Base-by-base conservation (phyloP, 2,329 filamentous ascomycete genomes). In the Alternaria gaisen region DNA sequence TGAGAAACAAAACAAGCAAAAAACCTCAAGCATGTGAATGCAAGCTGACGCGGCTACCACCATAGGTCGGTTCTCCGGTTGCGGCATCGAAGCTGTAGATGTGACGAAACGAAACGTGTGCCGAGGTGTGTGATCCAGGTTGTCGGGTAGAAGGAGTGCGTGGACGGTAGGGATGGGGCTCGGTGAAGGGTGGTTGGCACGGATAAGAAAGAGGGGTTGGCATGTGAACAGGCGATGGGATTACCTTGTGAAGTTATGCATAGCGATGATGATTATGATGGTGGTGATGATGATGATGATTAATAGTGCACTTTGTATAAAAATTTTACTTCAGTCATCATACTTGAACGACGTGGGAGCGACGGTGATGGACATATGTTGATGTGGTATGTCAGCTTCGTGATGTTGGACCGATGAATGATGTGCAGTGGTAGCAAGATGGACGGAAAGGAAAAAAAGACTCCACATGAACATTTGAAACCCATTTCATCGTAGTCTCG, bases 401-500 rank as follows among this genome's bases (percentile, higher is more conserved):
- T 38, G 34, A 14, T 36, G 32, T 48, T n/a, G 18, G 4, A 11
- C 10, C 8, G 8, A n/a, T 34, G 24, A 18, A 48, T 24, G 18
- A 11, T 8, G 46, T 16, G 34, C 32, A 36, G 44, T 41, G 41
- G 24, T 24, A 40, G 38, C 16, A 51, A 30, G 10, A 16, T 10
- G 18, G n/a, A 32, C 28, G 10, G 6, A 26, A 52, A 44, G 12
- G 22, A 46, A 56, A 32, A 46, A 34, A 47, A 34, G 52, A 16
- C 22, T 30, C 71, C 70, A 73, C 72, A 53, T 69, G 53, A 60
- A 73, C 68, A 63, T 72, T 38, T 56, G 58, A 67, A 74, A 75
- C 67, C 72, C 71, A 69, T 73, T 75, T 75, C 34, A 38, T 38
- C 72, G 72, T 75, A 75, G 69, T 62, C 72, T 76, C 75, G 70